Conservation (phyloP, 345 rosid genomes). For the Brassica incana region DNA sequence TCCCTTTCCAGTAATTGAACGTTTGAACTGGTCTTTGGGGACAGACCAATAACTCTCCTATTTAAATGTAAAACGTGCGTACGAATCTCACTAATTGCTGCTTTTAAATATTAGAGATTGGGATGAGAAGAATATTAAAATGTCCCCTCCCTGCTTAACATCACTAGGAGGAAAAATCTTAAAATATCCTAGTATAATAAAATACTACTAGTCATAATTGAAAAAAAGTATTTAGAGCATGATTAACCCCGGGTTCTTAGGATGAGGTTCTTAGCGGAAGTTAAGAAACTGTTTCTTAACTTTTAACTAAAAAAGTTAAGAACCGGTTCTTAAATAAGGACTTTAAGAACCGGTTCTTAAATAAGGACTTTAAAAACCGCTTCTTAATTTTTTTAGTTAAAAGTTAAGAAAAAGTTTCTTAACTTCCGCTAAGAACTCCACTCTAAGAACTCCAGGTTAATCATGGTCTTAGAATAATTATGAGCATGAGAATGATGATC, state of each 20-base stretch:
- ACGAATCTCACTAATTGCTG: constrained; percentile 9
- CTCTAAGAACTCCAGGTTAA: no score
- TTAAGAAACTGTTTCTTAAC: no score
- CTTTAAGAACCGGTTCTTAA: no score
- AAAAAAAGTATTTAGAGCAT: neutral
- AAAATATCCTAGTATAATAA: neutral
- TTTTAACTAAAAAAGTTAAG: neutral
- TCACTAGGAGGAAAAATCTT: neutral
- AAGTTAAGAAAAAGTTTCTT: no score
- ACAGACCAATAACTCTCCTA: neutral
- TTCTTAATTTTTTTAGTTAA: no score
- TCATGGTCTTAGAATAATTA: no score
- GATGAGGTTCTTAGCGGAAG: no score
- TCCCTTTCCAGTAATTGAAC: neutral
- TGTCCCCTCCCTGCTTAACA: neutral
- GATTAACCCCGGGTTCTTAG: no score
- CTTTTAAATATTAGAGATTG: neutral
- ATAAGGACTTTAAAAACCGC: no score
- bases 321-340: no score
- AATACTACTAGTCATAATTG: neutral
- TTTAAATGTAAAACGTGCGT: neutral
- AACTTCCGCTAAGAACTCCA: no score
- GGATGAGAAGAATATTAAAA: neutral
- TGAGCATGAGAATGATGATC: no score
- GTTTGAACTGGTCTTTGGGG: constrained; percentile 28